phyloP scores from a whole-genome alignment of 1,139 yeast genomes.

The Pichia inconspicua region DNA sequence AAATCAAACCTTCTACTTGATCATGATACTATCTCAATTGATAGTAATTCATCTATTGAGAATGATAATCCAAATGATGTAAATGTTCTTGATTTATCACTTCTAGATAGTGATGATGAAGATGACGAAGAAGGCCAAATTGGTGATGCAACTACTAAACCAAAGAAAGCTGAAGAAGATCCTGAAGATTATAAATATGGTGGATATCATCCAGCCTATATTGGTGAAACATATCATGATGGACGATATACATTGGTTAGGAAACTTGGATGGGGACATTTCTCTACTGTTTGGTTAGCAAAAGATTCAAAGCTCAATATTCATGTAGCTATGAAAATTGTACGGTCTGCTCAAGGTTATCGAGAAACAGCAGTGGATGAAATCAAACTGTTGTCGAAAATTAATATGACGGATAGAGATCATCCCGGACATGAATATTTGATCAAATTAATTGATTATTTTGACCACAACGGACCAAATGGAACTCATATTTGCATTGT shows the following conservation, averaged over 20 bases:
- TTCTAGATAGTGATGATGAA: conserved; percentile 12
- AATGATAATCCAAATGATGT: conserved; percentile 7
- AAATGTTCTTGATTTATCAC: conserved; percentile 17
- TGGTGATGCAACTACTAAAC: not conserved
- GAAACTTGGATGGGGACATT: conserved; percentile 89
- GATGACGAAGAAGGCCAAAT: conserved; percentile 19
- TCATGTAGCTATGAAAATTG: conserved; percentile 81
- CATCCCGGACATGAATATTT: conserved; percentile 72
- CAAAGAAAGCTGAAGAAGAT: conserved; percentile 47
- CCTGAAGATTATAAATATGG: conserved; percentile 67
- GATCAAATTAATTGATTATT: conserved; percentile 64
- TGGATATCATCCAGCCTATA: conserved; percentile 79
- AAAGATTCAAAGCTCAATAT: conserved; percentile 44
- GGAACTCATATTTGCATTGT: conserved; percentile 86
- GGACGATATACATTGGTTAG: conserved; percentile 61
- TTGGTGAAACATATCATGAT: conserved; percentile 64
- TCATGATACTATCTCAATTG: not conserved
- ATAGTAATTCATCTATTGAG: not conserved
- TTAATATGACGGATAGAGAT: conserved; percentile 40
- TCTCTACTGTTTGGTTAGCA: conserved; percentile 85
- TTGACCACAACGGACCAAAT: conserved; percentile 71
- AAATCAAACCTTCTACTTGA: not conserved
- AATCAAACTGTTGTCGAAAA: conserved; percentile 49
- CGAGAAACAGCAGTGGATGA: conserved; percentile 87
- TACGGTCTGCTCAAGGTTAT: conserved; percentile 49